Evolutionary conservation across 2,329 filamentous ascomycete species (phyloP).

Genomic region (Byssothecium circinans): DNA sequence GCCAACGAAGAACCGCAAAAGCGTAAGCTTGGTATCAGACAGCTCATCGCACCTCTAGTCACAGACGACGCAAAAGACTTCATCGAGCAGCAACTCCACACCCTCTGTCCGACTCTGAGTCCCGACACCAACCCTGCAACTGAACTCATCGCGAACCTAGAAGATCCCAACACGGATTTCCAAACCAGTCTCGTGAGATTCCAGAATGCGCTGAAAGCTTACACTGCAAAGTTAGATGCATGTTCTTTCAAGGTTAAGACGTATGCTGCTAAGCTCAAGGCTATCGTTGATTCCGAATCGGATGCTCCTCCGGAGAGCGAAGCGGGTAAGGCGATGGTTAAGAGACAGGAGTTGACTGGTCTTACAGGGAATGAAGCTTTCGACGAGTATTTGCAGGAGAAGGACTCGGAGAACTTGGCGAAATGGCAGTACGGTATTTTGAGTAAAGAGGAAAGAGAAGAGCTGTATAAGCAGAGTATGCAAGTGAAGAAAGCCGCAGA

Average conservation of each 20-base stretch:
- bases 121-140: neutral
- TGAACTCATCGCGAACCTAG: constrained; percentile 4
- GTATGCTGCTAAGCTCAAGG: constrained; percentile 3
- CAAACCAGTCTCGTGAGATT: constrained; percentile 3
- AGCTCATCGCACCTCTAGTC: no score
- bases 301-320: no score
- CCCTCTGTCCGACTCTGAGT: constrained; percentile 1
- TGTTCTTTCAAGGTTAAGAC: constrained; percentile 2
- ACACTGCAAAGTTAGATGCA: constrained; percentile 4
- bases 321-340: neutral
- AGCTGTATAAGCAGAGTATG: neutral
- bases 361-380: neutral
- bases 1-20: no score
- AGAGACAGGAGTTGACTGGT: neutral
- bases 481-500: no score
- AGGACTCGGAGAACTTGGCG: neutral
- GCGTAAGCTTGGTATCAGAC: no score
- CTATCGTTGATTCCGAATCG: neutral
- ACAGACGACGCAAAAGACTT: neutral
- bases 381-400: neutral
- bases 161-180: neutral
- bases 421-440: neutral
- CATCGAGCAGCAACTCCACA: constrained; percentile 7
- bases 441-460: neutral
- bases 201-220: constrained; percentile 4